Evolutionary conservation across 148 eudicot genomes (phyloP).

Genomic region (Persicaria maculosa): DNA sequence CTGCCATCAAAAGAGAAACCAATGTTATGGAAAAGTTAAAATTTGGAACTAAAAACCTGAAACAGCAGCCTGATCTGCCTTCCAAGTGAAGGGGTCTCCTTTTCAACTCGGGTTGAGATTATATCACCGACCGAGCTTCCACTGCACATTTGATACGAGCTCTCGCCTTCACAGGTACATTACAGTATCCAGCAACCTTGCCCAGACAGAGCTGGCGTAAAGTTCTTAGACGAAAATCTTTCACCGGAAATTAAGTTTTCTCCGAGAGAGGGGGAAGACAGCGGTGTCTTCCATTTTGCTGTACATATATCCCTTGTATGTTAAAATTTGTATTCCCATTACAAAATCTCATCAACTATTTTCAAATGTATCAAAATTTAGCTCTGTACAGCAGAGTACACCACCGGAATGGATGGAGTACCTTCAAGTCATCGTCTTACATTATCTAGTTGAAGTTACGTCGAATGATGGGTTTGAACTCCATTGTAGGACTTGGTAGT

Average conservation of each 20-base stretch:
- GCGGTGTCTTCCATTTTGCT: background rate
- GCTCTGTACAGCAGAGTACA: background rate
- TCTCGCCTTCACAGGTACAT: conserved; percentile 47
- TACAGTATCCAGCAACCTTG: background rate
- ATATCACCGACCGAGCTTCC: background rate
- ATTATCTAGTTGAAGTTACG: background rate
- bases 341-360: background rate
- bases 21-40: conserved; percentile 32
- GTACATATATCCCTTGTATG: conserved; percentile 5
- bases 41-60: conserved; percentile 26
- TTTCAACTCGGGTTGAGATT: background rate
- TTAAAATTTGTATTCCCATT: background rate
- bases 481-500: too few relatives aligned
- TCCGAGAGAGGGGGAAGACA: background rate
- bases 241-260: background rate
- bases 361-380: background rate
- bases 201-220: background rate
- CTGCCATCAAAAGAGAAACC: conserved; percentile 50
- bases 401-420: background rate
- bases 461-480: too few relatives aligned
- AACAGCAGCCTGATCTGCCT: conserved; percentile 19
- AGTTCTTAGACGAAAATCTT: background rate
- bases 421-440: background rate
- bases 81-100: background rate
- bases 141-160: conserved; percentile 21